These are phyloP conservation scores for Tanacetum coccineum DNA, from an alignment of 129 eudicot genomes.

Conservation along the genomic window DNA sequence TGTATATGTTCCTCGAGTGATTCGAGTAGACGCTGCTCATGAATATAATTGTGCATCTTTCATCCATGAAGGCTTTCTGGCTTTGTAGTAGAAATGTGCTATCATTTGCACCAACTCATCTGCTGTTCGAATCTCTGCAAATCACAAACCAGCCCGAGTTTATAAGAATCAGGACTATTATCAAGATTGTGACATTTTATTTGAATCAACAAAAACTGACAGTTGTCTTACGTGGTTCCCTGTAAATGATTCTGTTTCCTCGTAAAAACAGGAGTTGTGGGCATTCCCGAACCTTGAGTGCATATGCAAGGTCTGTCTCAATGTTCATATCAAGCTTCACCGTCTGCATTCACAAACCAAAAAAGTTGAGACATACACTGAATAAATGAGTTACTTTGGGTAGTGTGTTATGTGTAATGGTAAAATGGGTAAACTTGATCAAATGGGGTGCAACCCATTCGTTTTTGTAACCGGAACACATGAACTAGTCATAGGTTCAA, in stretches of 20 bases:
- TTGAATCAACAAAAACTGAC: neutral
- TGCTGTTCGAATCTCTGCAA: slow-evolving; percentile 66
- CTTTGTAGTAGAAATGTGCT: slow-evolving; percentile 84
- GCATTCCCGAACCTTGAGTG: slow-evolving; percentile 79
- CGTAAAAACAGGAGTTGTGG: slow-evolving; percentile 88
- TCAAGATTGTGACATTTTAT: neutral
- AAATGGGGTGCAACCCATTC: too few species aligned
- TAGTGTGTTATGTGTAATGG: neutral
- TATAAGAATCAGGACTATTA: neutral
- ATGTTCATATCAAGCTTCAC: slow-evolving; percentile 92
- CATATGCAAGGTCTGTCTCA: slow-evolving; percentile 91
- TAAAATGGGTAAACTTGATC: neutral
- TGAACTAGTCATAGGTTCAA: too few species aligned
- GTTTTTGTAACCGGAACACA: too few species aligned
- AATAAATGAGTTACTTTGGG: neutral
- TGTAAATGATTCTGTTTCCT: slow-evolving; percentile 71
- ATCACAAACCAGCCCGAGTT: neutral
- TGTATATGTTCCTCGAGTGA: neutral
- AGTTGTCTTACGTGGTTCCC: slow-evolving; percentile 59
- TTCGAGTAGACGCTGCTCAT: neutral
- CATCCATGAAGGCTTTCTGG: slow-evolving; percentile 80
- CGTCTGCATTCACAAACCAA: slow-evolving; percentile 43
- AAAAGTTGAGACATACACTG: neutral
- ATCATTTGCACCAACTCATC: slow-evolving; percentile 93
- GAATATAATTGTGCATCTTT: slow-evolving; percentile 34